phyloP scores from a whole-genome alignment of 805 yeast genomes.

The Starmerella gropengiesseri region DNA sequence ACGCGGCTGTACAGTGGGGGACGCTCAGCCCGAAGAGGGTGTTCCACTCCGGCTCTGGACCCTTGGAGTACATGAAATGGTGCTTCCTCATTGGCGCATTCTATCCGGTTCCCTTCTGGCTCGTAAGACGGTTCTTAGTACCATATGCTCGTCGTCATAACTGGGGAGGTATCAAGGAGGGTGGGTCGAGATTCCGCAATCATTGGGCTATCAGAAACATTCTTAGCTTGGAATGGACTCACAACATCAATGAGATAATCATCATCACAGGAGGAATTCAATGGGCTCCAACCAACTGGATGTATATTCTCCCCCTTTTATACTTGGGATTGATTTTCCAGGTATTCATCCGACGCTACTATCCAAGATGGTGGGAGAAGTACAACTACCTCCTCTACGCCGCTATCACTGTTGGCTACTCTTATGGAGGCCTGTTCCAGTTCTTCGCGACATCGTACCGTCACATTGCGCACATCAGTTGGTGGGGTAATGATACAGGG shows the following conservation, averaged over 20 bases:
- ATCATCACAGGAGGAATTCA: conserved; percentile 5
- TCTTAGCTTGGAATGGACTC: neutral
- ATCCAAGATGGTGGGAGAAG: conserved; percentile 43
- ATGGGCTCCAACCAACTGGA: conserved; percentile 39
- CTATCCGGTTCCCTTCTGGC: conserved; percentile 22
- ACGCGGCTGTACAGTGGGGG: conserved; percentile 37
- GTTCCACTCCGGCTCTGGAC: conserved; percentile 32
- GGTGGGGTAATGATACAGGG: conserved; percentile 38
- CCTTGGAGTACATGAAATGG: conserved; percentile 53
- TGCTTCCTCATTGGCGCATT: conserved; percentile 48
- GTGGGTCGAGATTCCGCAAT: neutral
- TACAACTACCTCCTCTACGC: conserved; percentile 40
- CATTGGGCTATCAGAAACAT: neutral
- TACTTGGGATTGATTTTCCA: conserved; percentile 35
- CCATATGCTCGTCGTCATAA: neutral
- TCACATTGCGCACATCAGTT: conserved; percentile 29
- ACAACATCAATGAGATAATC: conserved; percentile 15
- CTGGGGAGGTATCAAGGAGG: conserved; percentile 26
- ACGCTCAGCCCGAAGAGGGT: conserved; percentile 37
- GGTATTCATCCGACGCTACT: conserved; percentile 35
- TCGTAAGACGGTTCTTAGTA: conserved; percentile 4
- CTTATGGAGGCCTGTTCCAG: conserved; percentile 38
- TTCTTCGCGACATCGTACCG: conserved; percentile 33
- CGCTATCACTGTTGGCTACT: conserved; percentile 41
- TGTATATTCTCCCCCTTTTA: conserved; percentile 34